A percentile compares a stretch with the other conserved stretches of the same genome.
Evolutionary conservation across 768 basidiomycete species (phyloP).

Genomic region (Termitomyces sp.): DNA sequence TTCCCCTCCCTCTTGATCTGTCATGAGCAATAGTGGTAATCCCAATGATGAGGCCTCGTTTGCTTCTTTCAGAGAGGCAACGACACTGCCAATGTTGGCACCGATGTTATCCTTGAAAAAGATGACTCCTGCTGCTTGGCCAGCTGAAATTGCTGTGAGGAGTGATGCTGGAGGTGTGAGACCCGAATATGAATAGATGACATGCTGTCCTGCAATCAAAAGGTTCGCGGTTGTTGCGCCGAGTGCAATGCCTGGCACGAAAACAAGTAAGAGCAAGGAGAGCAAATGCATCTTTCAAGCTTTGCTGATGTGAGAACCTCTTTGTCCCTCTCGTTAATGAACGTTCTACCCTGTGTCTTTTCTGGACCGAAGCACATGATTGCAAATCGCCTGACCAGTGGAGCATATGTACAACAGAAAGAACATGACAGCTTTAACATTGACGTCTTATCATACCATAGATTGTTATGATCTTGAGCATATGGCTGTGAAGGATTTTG

Average conservation of each 20-base stretch:
- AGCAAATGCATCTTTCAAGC: background rate
- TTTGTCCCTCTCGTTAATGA: background rate
- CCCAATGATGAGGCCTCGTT: slow-evolving; percentile 9
- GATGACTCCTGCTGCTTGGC: slow-evolving; percentile 12
- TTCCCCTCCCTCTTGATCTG: slow-evolving; percentile 15
- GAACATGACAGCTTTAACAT: background rate
- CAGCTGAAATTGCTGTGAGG: slow-evolving; percentile 9
- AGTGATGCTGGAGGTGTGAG: slow-evolving; percentile 10
- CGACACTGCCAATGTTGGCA: slow-evolving; percentile 5
- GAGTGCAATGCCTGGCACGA: background rate
- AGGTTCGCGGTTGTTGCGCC: slow-evolving; percentile 7
- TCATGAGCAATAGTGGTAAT: slow-evolving; percentile 13
- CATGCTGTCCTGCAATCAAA: slow-evolving; percentile 11
- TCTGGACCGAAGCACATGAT: background rate
- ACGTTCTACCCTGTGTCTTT: background rate
- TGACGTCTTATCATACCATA: background rate
- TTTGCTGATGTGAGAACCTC: too few relatives aligned
- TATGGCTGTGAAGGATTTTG: background rate
- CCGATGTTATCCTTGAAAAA: slow-evolving; percentile 13
- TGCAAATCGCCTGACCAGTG: background rate
- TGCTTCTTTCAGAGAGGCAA: slow-evolving; percentile 10
- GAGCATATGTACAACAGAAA: background rate
- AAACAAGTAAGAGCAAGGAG: slow-evolving; percentile 1
- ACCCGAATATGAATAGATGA: slow-evolving; percentile 13
- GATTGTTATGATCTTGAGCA: background rate